phyloP scores from a whole-genome alignment of 2,329 filamentous ascomycete genomes.

The Penicillium paneum region DNA sequence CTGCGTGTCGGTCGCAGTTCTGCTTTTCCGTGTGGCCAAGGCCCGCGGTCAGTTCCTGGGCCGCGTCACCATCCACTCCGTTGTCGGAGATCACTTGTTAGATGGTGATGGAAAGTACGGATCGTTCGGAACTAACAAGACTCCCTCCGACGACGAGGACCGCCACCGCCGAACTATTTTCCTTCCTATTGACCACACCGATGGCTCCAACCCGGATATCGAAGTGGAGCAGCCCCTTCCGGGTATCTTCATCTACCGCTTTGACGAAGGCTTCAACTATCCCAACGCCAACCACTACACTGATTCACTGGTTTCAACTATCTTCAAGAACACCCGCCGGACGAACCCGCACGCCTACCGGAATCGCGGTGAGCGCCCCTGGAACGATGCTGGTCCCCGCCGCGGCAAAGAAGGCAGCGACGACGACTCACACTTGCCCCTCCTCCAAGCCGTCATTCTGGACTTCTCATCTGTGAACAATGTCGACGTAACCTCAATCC shows the following conservation, averaged over 20 bases:
- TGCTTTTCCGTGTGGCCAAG: constrained; percentile 80
- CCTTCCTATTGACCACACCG: constrained; percentile 79
- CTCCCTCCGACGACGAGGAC: constrained; percentile 41
- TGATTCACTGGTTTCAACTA: constrained; percentile 68
- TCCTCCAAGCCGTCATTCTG: constrained; percentile 82
- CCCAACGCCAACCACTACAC: constrained; percentile 88
- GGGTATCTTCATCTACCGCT: constrained; percentile 93
- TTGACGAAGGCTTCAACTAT: constrained; percentile 93
- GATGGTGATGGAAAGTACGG: constrained; percentile 63
- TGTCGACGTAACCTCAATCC: constrained; percentile 87
- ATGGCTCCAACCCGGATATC: constrained; percentile 84
- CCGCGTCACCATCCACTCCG: constrained; percentile 76
- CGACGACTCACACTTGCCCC: constrained; percentile 56
- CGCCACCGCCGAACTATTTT: constrained; percentile 71
- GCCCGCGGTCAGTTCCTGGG: constrained; percentile 82
- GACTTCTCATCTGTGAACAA: constrained; percentile 94
- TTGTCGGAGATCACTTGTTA: constrained; percentile 70
- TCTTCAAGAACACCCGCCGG: constrained; percentile 69
- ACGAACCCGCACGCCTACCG: constrained; percentile 67
- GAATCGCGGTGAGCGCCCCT: constrained; percentile 74
- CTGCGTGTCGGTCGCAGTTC: constrained; percentile 68
- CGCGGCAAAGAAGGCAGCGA: constrained; percentile 49
- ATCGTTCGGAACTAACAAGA: constrained; percentile 44
- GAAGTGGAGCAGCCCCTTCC: constrained; percentile 79
- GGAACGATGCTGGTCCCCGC: constrained; percentile 86